Conservation (phyloP, 2,329 filamentous ascomycete species). For the Exutisphaerella laricina region DNA sequence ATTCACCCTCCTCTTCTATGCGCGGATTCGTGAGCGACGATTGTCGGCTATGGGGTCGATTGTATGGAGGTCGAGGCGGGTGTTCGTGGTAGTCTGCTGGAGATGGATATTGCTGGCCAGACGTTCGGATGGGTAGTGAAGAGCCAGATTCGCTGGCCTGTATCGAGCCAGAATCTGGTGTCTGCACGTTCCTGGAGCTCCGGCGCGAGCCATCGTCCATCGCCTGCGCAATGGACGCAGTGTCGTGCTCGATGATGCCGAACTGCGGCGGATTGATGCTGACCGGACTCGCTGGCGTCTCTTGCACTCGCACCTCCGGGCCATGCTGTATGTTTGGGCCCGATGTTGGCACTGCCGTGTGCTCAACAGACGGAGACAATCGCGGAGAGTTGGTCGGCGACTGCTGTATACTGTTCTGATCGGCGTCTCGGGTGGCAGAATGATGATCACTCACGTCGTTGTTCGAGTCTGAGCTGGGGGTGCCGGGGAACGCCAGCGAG, state of each 20-base stretch:
- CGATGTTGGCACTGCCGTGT: slow-evolving; percentile 6
- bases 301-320: slow-evolving; percentile 29
- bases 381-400: slow-evolving; percentile 10
- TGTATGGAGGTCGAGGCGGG: not conserved
- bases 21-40: slow-evolving; percentile 19
- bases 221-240: slow-evolving; percentile 23
- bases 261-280: slow-evolving; percentile 30
- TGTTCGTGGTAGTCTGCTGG: slow-evolving; percentile 11
- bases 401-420: slow-evolving; percentile 15
- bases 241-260: slow-evolving; percentile 27
- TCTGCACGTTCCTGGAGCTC: slow-evolving; percentile 16
- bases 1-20: slow-evolving; percentile 28
- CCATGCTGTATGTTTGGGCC: slow-evolving; percentile 5
- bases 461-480: slow-evolving; percentile 11
- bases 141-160: slow-evolving; percentile 12
- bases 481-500: slow-evolving; percentile 6
- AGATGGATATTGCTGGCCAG: slow-evolving; percentile 5
- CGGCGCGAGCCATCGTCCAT: slow-evolving; percentile 18
- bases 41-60: slow-evolving; percentile 14
- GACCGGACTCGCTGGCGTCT: slow-evolving; percentile 31
- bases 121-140: slow-evolving; percentile 18
- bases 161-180: slow-evolving; percentile 17
- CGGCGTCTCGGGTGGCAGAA: slow-evolving; percentile 15
- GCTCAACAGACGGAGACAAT: not conserved
- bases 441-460: too few relatives aligned